Conservation (phyloP, 2,329 filamentous ascomycete genomes). For the Ophiostoma quercus region DNA sequence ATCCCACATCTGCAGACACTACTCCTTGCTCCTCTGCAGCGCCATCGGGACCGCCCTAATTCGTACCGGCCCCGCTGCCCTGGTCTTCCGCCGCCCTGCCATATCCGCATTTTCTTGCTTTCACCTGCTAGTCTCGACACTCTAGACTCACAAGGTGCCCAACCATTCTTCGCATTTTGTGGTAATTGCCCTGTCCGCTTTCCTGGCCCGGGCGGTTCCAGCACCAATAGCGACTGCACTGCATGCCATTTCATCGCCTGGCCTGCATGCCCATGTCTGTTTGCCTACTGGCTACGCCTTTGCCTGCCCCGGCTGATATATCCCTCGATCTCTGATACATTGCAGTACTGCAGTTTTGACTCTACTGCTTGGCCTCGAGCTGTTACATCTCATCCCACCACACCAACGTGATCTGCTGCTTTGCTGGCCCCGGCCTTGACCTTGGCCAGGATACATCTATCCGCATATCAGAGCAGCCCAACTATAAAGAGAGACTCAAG, state of each 20-base stretch:
- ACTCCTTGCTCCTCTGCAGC: background rate
- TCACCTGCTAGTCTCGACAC: background rate
- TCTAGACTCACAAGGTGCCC: background rate
- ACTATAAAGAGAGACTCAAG: background rate
- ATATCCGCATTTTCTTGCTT: constrained; percentile 5
- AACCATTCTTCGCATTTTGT: background rate
- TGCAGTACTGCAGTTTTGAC: background rate
- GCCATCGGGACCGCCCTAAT: constrained; percentile 4
- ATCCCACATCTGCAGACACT: background rate
- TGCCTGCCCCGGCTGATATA: background rate
- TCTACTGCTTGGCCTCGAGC: background rate
- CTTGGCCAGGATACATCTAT: background rate
- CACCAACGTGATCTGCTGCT: background rate
- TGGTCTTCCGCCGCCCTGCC: background rate
- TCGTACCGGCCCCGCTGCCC: constrained; percentile 4
- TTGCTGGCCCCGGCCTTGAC: background rate
- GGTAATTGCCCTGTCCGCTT: background rate
- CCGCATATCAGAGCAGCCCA: background rate
- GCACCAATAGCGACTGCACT: background rate
- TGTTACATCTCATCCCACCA: background rate
- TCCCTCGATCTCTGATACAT: background rate
- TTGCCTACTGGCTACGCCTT: too few species aligned
- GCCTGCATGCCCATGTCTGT: background rate
- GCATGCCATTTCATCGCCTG: background rate
- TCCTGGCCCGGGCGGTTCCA: background rate